Evolutionary conservation across 2,329 filamentous ascomycete genomes (phyloP), one percentile per base, ranked within the genome.

Genomic region (Acephala macrosclerotiorum): DNA sequence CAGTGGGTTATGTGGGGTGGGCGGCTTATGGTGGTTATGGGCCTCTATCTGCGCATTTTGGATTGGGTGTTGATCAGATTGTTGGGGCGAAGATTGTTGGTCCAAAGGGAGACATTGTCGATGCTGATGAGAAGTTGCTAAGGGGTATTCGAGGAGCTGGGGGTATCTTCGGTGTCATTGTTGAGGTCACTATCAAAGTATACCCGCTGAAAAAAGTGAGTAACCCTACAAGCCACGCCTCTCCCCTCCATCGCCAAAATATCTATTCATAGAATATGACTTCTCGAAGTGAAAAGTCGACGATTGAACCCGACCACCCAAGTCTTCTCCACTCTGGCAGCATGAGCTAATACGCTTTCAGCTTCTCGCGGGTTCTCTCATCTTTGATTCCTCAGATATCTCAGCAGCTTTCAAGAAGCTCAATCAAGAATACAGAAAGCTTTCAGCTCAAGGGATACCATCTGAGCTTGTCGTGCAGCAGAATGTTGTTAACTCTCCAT

Each of bases 91-190:
- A 74, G 47, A 62, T 82, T 2, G 77, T 82, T 2, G 74, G 81
- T 60, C 73, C 74, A 1, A 61, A 76, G 5, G 81, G 80, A 3
- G 65, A 76, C 8, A 68, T 81, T 0, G 69, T 79, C 7, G 75
- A 79, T 6, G 80, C 80, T 1, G 75, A 78, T 47, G 75, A 77
- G 16, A 72, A 73, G 11, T 63, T 82, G 38, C 66, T 82, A 20
- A 75, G 74, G 49, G 79, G 76, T 0, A 77, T 82, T 20, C 73
- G 80, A 0, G 80, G 80, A 2, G 80, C 74, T 4, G 80, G 80
- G 29, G 77, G 79, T 3, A 73, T 73, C 12, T 77, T 82, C 26
- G 80, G 79, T 2, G 71, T 80, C 12, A 78, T 82, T 49, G 75
- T 79, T 8, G 79, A 81, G 64, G 42, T 81, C 7, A 77, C 74